Conservation (phyloP, 2,329 filamentous ascomycete species). For the Didymosphaeria variabile region DNA sequence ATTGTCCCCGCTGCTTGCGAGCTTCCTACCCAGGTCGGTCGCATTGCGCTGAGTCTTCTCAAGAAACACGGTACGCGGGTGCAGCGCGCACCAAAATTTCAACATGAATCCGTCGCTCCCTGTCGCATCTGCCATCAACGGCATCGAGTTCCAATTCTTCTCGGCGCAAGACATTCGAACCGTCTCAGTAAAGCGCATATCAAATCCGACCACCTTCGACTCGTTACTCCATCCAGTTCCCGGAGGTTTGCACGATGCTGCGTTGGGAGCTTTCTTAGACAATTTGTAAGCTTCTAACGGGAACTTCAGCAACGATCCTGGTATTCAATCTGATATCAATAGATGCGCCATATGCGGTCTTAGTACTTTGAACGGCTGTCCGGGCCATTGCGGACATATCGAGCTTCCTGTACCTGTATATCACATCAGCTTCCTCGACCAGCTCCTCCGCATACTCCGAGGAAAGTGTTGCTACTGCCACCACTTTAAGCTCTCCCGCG, state of each 20-base stretch:
- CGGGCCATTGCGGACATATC: conserved; percentile 94
- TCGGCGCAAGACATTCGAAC: conserved; percentile 82
- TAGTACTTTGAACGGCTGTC: conserved; percentile 76
- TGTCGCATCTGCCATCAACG: conserved; percentile 81
- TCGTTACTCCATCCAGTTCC: conserved; percentile 87
- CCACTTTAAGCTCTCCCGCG: conserved; percentile 79
- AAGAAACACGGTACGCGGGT: conserved; percentile 25
- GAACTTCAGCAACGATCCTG: too few relatives aligned
- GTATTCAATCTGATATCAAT: conserved; percentile 11
- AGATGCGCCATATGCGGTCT: conserved; percentile 95
- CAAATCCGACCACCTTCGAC: conserved; percentile 94
- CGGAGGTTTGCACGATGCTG: conserved; percentile 90
- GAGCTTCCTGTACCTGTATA: conserved; percentile 93
- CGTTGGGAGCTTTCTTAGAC: conserved; percentile 89
- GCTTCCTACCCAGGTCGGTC: conserved; percentile 21
- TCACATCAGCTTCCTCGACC: conserved; percentile 96
- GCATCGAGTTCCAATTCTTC: conserved; percentile 90
- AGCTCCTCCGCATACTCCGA: conserved; percentile 83
- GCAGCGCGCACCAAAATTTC: conserved; percentile 18
- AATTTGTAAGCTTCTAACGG: conserved; percentile 68
- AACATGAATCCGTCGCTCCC: conserved; percentile 69
- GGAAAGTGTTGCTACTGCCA: conserved; percentile 93
- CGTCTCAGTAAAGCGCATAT: conserved; percentile 92
- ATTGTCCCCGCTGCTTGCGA: conserved; percentile 36
- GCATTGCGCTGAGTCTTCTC: conserved; percentile 25